Evolutionary conservation across 169 alveolate species (phyloP).

Genomic region (Eimeria nieschulzi): DNA sequence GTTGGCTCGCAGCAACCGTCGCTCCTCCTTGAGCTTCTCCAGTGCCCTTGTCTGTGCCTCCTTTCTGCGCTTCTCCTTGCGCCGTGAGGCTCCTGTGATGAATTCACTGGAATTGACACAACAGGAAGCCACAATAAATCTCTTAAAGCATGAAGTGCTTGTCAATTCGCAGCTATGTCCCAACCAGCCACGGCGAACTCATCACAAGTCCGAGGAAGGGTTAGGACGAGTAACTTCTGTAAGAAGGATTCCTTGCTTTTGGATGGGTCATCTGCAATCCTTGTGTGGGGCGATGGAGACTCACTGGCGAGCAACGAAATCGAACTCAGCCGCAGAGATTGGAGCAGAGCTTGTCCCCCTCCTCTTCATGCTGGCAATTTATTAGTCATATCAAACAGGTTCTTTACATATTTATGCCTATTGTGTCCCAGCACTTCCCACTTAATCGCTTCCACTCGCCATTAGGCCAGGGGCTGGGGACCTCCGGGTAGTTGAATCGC

Average conservation of each 20-base stretch:
- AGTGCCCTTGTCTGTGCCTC: conserved; percentile 26
- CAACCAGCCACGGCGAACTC: too few species aligned
- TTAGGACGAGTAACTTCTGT: background rate
- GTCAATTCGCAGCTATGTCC: background rate
- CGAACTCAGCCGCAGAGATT: conserved; percentile 4
- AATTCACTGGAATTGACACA: conserved; percentile 20
- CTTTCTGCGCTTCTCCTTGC: conserved; percentile 45
- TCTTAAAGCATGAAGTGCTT: background rate
- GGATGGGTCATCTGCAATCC: background rate
- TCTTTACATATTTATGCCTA: too few species aligned
- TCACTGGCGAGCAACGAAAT: conserved; percentile 51
- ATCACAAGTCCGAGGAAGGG: background rate
- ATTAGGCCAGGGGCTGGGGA: too few species aligned
- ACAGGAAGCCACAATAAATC: background rate
- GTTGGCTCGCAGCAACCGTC: conserved; percentile 51
- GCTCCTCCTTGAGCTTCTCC: conserved; percentile 41
- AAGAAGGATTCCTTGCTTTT: background rate
- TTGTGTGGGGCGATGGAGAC: background rate
- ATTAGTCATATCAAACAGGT: too few species aligned
- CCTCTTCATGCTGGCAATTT: conserved; percentile 1
- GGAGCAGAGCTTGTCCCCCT: background rate
- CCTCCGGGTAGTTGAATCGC: too few species aligned
- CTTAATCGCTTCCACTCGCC: too few species aligned
- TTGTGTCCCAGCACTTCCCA: too few species aligned
- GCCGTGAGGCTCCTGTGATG: conserved; percentile 45